Base-by-base conservation (phyloP, 306 rosid genomes). In the Rosa multiflora region DNA sequence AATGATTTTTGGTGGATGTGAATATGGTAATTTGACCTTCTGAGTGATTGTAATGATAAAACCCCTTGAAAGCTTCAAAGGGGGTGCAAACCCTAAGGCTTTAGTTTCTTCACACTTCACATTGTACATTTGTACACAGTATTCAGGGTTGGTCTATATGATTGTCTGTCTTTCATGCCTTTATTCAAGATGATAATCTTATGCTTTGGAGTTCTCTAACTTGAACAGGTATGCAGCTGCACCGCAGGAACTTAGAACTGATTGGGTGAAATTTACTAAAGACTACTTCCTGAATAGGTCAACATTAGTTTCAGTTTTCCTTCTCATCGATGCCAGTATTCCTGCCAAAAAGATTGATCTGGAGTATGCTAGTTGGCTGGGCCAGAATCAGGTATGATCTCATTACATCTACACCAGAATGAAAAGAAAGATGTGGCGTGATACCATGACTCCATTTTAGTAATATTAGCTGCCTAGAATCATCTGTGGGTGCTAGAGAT, bases 291-390 rank as follows among this genome's bases (percentile, higher is more conserved):
- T 93, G 72, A 91, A 87, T 55, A 88, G 98, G 68, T 85, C 98
- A 52, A 86, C 91, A 0, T 83, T 96, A 78, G 99, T 96, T 82
- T 93, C 99, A 0, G 97, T 96, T 48, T 96, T 96, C 84, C 98
- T 96, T 79, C 96, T 96, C n/a, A 86, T 96, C 43, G 99, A 96
- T 84, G 99, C 92, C 55, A 96, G 99, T 91, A 93, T 96, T 74
- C 98, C 99, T 58, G 98, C 96, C 67, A 96, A 89, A 83, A 83
- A 76, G 66, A 90, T 88, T 64, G 99, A 93, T 87, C 96, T 96
- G 6, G 97, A 96, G 67, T 96, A 93, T 86, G 98, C 99, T 51
- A 84, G 94, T 78, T 96, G 98, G 99, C 89, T 96, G 86, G 99
- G 96, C 48, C 88, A 89, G 88, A 96, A 96, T 87, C 90, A 96